These are phyloP conservation scores for Oldenlandia corymbosa DNA, from an alignment of 257 asterid genomes.

Conservation along the genomic window DNA sequence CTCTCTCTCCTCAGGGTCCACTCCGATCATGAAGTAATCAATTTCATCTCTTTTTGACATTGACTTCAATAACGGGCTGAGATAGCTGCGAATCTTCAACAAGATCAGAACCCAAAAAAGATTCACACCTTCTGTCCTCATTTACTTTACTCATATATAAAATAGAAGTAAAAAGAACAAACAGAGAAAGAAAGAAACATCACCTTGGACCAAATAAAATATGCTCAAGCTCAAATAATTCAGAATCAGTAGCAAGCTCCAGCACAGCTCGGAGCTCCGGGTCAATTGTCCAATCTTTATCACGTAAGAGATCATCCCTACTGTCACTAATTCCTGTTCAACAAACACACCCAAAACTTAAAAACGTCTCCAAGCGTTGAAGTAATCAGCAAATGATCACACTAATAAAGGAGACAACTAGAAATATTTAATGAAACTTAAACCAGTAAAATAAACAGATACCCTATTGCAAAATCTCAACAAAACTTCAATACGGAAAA, in stretches of 20 bases:
- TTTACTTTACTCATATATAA: not conserved
- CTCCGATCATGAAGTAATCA: constrained; percentile 65
- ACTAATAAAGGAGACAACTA: not conserved
- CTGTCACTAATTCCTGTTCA: constrained; percentile 34
- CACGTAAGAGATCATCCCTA: constrained; percentile 28
- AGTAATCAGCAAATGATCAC: not conserved
- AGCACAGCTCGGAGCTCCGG: constrained; percentile 78
- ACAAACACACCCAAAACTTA: not conserved
- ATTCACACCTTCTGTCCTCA: not conserved
- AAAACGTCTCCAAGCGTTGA: no score
- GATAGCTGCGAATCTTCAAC: constrained; percentile 49
- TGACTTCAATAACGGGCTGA: constrained; percentile 92
- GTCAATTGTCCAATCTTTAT: not conserved
- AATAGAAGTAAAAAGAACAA: no score
- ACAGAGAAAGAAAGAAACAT: constrained; percentile 12
- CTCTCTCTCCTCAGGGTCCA: constrained; percentile 84
- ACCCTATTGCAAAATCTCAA: not conserved
- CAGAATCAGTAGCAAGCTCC: constrained; percentile 83
- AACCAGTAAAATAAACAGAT: not conserved
- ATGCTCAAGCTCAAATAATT: constrained; percentile 67
- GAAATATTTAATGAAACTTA: not conserved
- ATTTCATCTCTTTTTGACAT: constrained; percentile 48
- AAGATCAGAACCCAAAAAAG: not conserved
- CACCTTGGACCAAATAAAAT: constrained; percentile 90
- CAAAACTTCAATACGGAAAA: not conserved